Base-by-base conservation (phyloP, 2,329 filamentous ascomycete genomes). In the Helicocarpus griseus region DNA sequence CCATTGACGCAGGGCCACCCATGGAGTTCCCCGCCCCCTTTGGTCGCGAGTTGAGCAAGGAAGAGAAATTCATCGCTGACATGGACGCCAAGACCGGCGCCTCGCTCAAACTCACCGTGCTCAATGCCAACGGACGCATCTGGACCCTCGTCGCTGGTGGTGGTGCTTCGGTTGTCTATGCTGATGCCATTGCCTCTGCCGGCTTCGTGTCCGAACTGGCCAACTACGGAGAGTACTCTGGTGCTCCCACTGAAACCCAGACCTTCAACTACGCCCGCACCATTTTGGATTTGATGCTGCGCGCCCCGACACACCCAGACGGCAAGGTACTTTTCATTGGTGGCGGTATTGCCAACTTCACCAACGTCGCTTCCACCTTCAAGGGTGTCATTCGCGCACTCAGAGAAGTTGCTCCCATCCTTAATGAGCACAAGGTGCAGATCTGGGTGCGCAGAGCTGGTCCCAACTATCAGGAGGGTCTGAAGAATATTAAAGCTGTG, bases 261-360 rank as follows among this genome's bases (percentile, higher is more conserved):
- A 97, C 93, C 56, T 98, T 88, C 84, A 90, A 97, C 83, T 98
- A 98, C 76, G 90, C 93, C 67, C 87, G 87, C 67, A 98, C 93
- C 28, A 89, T 98, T 58, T 80, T 98, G 57, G 93, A 98, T 72
- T 83, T 98, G 58, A 95, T 98, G 88, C 86, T 98, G 63, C 88
- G 93, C 61, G 86, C 91, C 51, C 91, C 93, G 53, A 73, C 82
- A 68, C 79, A 82, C 72, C 81, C 87, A 56, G 85, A 96, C 67
- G 93, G 93, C 78, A 98, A 97, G 82, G 89, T 98, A 50, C 85
- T 98, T 60, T 98, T 98, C 82, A 97, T 98, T 61, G 93, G 93
- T 73, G 93, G 93, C 77, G 93, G 93, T 81, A 98, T 98, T 81
- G 93, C 93, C 80, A 98, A 98, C 86, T 98, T 98, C 79, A 98